Evolutionary conservation across 352 stramenopile genomes (phyloP), one percentile per base, ranked within the genome.

Genomic region (Aphanomyces euteiches): DNA sequence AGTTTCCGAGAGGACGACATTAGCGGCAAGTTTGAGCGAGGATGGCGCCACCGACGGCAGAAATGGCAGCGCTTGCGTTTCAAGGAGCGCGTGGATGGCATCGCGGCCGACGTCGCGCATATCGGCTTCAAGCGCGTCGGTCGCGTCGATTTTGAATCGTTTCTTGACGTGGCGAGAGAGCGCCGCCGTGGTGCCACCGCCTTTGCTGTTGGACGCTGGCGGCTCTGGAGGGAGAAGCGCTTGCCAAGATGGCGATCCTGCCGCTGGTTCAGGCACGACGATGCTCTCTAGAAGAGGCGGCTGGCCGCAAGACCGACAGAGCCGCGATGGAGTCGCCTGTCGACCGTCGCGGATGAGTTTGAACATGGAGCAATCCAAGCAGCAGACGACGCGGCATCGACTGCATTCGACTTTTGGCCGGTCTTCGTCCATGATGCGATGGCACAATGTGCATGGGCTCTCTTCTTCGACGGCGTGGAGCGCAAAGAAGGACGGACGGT

Each of bases 101-200:
- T 19, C 50, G 15, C 21, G 50, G 50, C 50, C 50, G 17, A 58
- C 36, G 7, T 58, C 50, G 15, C 50, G 50, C 50, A 58, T 58
- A 7, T 58, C 50, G 50, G 50, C 50, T 19, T 58, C 50, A 7
- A 58, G 2, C 17, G 15, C 50, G 15, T 8, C 15, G 7, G 7
- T 19, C 50, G 21, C 50, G 2, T 58, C 15, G 15, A 58, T 8
- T 17, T 36, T 17, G 50, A 36, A 36, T 8, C 17, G 8, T 19
- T 58, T 58, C 7, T 19, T 17, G 7, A 58, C 21, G 3, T 58
- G 50, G 15, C 15, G 7, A 19, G 19, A 58, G 15, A 58, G 21
- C 50, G 10, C 7, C 15, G 50, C 19, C 50, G 50, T 17, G 50
- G 50, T 8, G 50, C 15, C 7, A 3, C 17, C 50, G 50, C 36